Conservation (phyloP, 768 basidiomycete species). For the Pholiota conissans region DNA sequence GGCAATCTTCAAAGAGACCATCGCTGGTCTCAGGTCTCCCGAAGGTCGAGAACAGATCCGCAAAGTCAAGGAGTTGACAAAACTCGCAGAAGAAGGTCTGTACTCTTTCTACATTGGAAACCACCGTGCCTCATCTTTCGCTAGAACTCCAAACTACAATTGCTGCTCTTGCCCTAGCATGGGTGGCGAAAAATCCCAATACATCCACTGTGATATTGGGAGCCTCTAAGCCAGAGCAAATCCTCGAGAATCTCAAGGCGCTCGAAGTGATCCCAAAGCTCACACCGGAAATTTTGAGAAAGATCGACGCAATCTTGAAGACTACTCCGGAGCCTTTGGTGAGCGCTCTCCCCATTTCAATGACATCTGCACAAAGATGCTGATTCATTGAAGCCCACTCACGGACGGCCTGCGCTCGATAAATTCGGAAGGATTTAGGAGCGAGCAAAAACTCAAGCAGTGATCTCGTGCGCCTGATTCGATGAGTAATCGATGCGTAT, state of each 20-base stretch:
- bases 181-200: slow-evolving; percentile 71
- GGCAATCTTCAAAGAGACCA: slow-evolving; percentile 51
- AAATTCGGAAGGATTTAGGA: slow-evolving; percentile 14
- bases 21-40: slow-evolving; percentile 52
- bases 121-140: neutral
- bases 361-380: neutral
- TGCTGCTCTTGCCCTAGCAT: slow-evolving; percentile 75
- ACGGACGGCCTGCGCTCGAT: slow-evolving; percentile 17
- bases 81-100: slow-evolving; percentile 56
- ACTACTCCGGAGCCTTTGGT: slow-evolving; percentile 46
- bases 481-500: too few species aligned
- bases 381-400: slow-evolving; percentile 4
- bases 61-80: slow-evolving; percentile 68
- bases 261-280: slow-evolving; percentile 73
- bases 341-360: slow-evolving; percentile 15
- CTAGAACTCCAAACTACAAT: slow-evolving; percentile 44
- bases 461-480: too few species aligned
- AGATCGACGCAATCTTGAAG: slow-evolving; percentile 69
- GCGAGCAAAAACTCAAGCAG: neutral
- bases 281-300: slow-evolving; percentile 61
- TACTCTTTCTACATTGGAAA: neutral
- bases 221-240: slow-evolving; percentile 62
- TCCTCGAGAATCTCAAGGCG: slow-evolving; percentile 70
- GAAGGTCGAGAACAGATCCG: slow-evolving; percentile 65
- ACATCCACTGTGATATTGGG: slow-evolving; percentile 72